Evolutionary conservation across 2,329 filamentous ascomycete species (phyloP).

Genomic region (Xylaria hypoxylon): DNA sequence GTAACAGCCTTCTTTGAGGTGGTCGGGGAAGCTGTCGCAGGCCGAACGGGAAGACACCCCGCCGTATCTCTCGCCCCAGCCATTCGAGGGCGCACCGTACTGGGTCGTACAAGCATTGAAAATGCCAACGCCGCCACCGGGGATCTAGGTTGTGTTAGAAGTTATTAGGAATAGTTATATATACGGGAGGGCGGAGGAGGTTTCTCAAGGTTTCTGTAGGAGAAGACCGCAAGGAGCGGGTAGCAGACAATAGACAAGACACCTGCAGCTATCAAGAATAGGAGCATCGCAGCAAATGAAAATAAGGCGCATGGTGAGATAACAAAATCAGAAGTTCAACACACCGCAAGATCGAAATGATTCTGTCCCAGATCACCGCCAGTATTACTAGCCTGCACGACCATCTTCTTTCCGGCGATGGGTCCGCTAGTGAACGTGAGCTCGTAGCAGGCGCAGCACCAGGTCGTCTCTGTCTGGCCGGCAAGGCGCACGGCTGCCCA

Average conservation of each 20-base stretch:
- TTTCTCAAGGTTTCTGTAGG: no score
- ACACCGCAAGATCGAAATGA: constrained; percentile 65
- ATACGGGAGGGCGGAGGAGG: no score
- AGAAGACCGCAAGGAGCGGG: no score
- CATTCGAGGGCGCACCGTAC: constrained; percentile 59
- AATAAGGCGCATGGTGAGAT: neutral
- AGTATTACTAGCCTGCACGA: constrained; percentile 71
- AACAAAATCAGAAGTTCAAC: constrained; percentile 30
- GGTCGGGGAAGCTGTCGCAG: constrained; percentile 64
- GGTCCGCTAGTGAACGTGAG: constrained; percentile 68
- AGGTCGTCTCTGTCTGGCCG: constrained; percentile 67
- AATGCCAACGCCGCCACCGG: constrained; percentile 65
- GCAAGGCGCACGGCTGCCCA: constrained; percentile 70
- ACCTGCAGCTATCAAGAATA: no score
- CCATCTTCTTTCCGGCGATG: constrained; percentile 67
- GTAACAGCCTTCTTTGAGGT: constrained; percentile 67
- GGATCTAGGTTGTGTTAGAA: constrained; percentile 51
- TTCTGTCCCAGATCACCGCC: constrained; percentile 65
- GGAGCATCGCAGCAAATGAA: no score
- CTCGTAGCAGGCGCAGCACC: constrained; percentile 75
- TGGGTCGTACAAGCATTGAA: constrained; percentile 62
- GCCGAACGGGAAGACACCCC: constrained; percentile 63
- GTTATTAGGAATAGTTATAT: constrained; percentile 1
- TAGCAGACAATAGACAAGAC: no score
- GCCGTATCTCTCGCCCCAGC: constrained; percentile 70